Percentiles rank a stretch among this genome's conserved stretches.
These are phyloP conservation scores for Antarctomyces pellizariae DNA, from an alignment of 495 filamentous ascomycete genomes.

Conservation along the genomic window DNA sequence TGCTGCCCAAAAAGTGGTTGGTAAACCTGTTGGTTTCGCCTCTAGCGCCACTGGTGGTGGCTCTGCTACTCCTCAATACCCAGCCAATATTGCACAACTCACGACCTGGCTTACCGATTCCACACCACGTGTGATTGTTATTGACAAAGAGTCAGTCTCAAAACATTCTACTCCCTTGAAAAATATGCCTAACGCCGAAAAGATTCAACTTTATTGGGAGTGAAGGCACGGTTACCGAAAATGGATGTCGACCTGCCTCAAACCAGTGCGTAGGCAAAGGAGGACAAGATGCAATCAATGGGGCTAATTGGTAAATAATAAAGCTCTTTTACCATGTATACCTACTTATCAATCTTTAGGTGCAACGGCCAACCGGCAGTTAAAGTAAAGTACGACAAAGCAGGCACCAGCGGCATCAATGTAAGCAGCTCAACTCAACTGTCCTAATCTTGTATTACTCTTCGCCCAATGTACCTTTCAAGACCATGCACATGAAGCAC, in stretches of 20 bases:
- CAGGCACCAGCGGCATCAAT: constrained; percentile 12
- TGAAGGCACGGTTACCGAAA: constrained; percentile 18
- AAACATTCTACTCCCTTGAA: not conserved
- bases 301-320: constrained; percentile 14
- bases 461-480: too few species aligned
- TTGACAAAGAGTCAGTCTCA: constrained; percentile 15
- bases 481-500: too few species aligned
- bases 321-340: too few species aligned
- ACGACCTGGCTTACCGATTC: constrained; percentile 16
- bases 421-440: constrained; percentile 1
- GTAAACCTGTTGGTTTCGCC: constrained; percentile 1
- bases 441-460: not conserved
- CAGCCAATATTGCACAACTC: constrained; percentile 18
- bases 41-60: constrained; percentile 25
- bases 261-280: constrained; percentile 12
- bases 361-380: constrained; percentile 6
- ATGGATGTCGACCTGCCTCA: constrained; percentile 20
- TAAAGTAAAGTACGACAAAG: constrained; percentile 18
- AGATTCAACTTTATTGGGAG: constrained; percentile 21
- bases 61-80: constrained; percentile 19
- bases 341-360: constrained; percentile 7
- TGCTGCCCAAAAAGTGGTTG: constrained; percentile 1
- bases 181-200: constrained; percentile 1
- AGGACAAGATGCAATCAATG: constrained; percentile 24
- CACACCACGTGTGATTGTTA: constrained; percentile 23